A percentile compares a stretch with the other conserved stretches of the same genome.
Evolutionary conservation across 257 asterid species (phyloP).

Genomic region (Rauvolfia tetraphylla): DNA sequence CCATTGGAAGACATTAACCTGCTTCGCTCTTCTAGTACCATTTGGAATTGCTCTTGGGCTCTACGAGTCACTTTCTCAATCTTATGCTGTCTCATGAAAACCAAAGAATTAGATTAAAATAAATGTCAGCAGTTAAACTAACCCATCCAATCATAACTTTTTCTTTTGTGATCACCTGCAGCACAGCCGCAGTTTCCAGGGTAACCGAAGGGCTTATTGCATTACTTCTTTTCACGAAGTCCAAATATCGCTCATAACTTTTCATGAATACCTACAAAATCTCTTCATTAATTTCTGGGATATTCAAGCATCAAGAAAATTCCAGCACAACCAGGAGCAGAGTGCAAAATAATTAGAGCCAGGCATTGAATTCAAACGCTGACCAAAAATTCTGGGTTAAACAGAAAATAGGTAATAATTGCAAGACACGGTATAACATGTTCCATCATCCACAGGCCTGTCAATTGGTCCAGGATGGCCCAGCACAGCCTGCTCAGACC

Average conservation of each 20-base stretch:
- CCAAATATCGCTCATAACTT: conserved; percentile 79
- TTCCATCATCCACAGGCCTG: neutral
- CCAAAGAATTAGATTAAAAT: conserved; percentile 35
- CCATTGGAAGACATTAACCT: conserved; percentile 43
- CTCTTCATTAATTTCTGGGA: neutral
- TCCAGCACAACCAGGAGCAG: neutral
- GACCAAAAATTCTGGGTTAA: neutral
- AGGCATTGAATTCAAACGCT: neutral
- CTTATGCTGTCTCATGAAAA: conserved; percentile 60
- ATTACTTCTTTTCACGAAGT: conserved; percentile 85
- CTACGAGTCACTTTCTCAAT: conserved; percentile 90
- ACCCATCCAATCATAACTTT: neutral
- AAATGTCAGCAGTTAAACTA: conserved; percentile 6
- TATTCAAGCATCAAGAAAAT: neutral
- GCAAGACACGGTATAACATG: conserved; percentile 2
- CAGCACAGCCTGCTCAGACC: too few species aligned
- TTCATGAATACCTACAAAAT: conserved; percentile 65
- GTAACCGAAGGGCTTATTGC: conserved; percentile 95
- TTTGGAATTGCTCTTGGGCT: conserved; percentile 98
- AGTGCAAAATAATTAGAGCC: neutral
- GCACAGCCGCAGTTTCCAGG: conserved; percentile 88
- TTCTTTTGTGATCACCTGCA: conserved; percentile 59
- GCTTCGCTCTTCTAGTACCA: conserved; percentile 96
- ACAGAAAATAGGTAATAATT: neutral
- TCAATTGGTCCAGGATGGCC: too few species aligned